These are phyloP conservation scores for Oryza glumipatula DNA, from an alignment of 176 grass and related monocot genomes.

Conservation along the genomic window DNA sequence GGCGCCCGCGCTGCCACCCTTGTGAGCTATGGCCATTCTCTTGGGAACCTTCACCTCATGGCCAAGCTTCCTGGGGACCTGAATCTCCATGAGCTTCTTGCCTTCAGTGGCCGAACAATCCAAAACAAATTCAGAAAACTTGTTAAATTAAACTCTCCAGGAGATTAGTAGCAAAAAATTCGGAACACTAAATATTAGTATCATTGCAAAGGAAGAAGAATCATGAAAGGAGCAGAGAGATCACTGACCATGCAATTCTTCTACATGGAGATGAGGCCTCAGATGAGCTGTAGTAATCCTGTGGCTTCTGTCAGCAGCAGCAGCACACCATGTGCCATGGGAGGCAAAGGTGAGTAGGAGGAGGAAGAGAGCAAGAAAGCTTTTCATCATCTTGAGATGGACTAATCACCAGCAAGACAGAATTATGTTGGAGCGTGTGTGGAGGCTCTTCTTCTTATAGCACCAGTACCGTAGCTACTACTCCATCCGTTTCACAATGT, in stretches of 20 bases:
- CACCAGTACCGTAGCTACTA: not conserved
- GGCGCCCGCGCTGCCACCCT: not conserved
- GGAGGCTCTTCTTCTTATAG: constrained; percentile 39
- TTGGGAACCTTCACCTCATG: not conserved
- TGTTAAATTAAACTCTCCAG: not conserved
- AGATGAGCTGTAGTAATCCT: not conserved
- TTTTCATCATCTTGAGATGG: constrained; percentile 48
- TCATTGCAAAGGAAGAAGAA: not conserved
- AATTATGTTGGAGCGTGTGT: not conserved
- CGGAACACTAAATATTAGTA: not conserved
- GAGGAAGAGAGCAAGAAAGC: constrained; percentile 19
- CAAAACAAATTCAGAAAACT: not conserved
- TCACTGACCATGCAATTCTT: constrained; percentile 24
- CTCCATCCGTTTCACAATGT: too few relatives aligned
- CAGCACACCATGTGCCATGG: constrained; percentile 36
- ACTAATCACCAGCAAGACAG: constrained; percentile 16
- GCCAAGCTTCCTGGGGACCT: constrained; percentile 36
- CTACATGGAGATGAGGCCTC: constrained; percentile 29
- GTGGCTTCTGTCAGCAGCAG: constrained; percentile 31
- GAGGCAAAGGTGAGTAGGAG: constrained; percentile 40
- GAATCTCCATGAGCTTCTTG: constrained; percentile 4
- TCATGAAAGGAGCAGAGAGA: not conserved
- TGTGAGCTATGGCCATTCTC: constrained; percentile 39
- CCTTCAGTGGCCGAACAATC: constrained; percentile 5
- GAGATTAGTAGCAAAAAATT: not conserved